Base-by-base conservation (phyloP, 148 eudicot genomes). In the Pouteria glomerata region DNA sequence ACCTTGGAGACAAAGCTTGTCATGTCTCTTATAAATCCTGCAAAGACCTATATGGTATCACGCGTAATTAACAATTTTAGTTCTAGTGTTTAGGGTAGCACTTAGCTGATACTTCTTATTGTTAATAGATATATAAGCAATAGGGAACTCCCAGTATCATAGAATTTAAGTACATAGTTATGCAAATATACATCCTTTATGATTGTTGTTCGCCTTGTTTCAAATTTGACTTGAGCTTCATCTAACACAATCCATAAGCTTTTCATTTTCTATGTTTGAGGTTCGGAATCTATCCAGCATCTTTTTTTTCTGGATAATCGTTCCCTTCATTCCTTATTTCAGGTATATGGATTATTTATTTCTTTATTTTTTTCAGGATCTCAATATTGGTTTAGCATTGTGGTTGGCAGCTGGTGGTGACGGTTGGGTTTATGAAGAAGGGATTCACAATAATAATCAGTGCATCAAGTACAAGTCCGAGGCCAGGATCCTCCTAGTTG, bases 341-440 rank as follows among this genome's bases (percentile, higher is more conserved):
- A 16, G 11, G 24, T 42, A 47, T 64, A 35, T 37, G 61, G 12
- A 33, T 21, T 14, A 2, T 37, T 60, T 8, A 48, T 18, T 50
- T 27, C 13, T 44, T 37, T 66, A 53, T 50, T 52, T 69, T 63
- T 60, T 82, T 48, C 85, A 94, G 98, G 98, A 94, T 74, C 89
- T 94, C 26, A 94, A 91, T 83, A 94, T 94, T 78, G 98, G 98
- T 64, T 63, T 83, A 60, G 98, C 98, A 64, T 80, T 95, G 61
- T 91, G 99, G 99, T 78, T 95, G 80, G 99, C 99, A 70, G 93
- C 99, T 78, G 77, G 87, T 1, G 99, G 99, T 63, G 83, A 85
- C 77, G 99, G 99, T 42, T 83, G 86, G 87, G 77, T 92, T 71
- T 83, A 83, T 76, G 87, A 89, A 75, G 73, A 85, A 78, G 68